Percentiles rank a stretch among this genome's conserved stretches.
Evolutionary conservation across 345 rosid species (phyloP).

Genomic region (Citrus mangshanensis): DNA sequence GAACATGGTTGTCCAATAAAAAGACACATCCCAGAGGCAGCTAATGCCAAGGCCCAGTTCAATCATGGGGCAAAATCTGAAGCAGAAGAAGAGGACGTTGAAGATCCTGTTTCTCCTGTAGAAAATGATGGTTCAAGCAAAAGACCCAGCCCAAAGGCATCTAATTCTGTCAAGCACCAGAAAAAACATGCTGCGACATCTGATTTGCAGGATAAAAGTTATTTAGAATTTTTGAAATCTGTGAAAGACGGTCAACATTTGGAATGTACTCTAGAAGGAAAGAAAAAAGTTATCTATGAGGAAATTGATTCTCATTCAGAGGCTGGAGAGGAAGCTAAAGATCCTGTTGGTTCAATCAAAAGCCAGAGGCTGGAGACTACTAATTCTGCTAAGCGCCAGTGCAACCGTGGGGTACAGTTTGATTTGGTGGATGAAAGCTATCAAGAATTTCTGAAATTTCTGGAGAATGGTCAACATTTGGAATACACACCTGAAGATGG

Average conservation of each 20-base stretch:
- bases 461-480: conserved; percentile 9
- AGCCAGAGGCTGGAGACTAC: not conserved
- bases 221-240: conserved; percentile 15
- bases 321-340: conserved; percentile 8
- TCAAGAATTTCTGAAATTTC: conserved; percentile 10
- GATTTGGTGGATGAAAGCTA: conserved; percentile 30
- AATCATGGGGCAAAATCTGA: too few relatives aligned
- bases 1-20: not conserved
- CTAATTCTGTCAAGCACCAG: conserved; percentile 1
- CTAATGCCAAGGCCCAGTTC: too few relatives aligned
- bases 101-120: conserved; percentile 11
- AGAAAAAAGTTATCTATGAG: conserved; percentile 16
- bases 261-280: conserved; percentile 18
- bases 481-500: conserved; percentile 23
- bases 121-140: not conserved
- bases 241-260: conserved; percentile 7
- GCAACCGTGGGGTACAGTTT: conserved; percentile 7
- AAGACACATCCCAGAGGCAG: conserved; percentile 3
- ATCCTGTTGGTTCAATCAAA: conserved; percentile 1
- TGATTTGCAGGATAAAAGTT: conserved; percentile 27
- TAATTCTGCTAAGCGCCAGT: not conserved
- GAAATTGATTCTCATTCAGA: not conserved
- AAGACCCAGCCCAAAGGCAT: conserved; percentile 5
- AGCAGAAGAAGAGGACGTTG: conserved; percentile 3
- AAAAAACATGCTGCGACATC: conserved; percentile 2